Percentiles rank a stretch among this genome's conserved stretches.
Evolutionary conservation across 208 protist species (phyloP).

Genomic region (Leishmania mexicana): DNA sequence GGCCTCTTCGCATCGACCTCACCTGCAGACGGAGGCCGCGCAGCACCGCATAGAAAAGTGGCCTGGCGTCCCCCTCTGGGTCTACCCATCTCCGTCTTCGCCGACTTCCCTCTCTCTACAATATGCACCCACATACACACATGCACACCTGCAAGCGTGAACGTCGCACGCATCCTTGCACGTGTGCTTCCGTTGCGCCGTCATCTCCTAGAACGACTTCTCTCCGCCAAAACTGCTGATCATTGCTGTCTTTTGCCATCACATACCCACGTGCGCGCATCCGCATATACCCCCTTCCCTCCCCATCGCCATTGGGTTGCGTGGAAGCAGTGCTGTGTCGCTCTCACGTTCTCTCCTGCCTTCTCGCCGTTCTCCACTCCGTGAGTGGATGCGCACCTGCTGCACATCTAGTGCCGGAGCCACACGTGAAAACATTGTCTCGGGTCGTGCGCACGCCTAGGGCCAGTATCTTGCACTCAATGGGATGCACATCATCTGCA

Average conservation of each 20-base stretch:
- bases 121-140: not conserved
- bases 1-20: not conserved
- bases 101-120: not conserved
- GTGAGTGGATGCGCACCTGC: not conserved
- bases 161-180: not conserved
- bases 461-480: not conserved
- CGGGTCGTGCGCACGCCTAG: not conserved
- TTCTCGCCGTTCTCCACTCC: not conserved
- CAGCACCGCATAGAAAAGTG: not conserved
- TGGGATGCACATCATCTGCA: not conserved
- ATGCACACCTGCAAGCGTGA: not conserved
- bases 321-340: not conserved
- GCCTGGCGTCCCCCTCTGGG: not conserved
- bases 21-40: not conserved
- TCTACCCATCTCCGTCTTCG: not conserved
- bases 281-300: not conserved
- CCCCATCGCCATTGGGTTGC: not conserved
- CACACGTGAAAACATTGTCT: not conserved
- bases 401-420: not conserved
- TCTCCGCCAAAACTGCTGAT: not conserved
- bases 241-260: not conserved
- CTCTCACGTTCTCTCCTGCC: not conserved
- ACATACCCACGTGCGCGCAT: not conserved
- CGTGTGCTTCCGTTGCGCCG: not conserved
- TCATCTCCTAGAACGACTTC: not conserved